Evolutionary conservation across 352 stramenopile genomes (phyloP), one percentile per base, ranked within the genome.

Genomic region (Phytophthora citricola): DNA sequence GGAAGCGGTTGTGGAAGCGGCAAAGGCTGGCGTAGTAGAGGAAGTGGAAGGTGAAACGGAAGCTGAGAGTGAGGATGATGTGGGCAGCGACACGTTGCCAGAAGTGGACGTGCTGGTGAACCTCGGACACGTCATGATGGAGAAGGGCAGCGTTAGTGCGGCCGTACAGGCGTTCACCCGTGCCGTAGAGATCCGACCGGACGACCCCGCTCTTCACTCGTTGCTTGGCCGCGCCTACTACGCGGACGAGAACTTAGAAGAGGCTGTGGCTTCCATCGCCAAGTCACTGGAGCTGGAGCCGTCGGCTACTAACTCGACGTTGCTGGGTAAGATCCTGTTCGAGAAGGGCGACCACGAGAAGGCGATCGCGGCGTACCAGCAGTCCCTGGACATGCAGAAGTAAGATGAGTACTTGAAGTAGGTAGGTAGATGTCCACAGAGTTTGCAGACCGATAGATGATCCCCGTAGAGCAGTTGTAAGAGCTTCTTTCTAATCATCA

Each of bases 281-380:
- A 76, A 68, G 53, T 93, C 88, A 36, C 54, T 95, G 7, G 76
- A 87, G 24, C 63, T 94, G 26, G 86, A 94, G 68, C 76, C 85
- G 41, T 90, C 81, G n/a, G 88, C 86, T 3, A 89, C 86, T 5
- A 93, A 94, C 66, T 94, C 78, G 62, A 95, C 88, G 36, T 62
- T 95, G 54, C 64, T 94, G 38, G 88, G 88, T 50, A 94, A 95
- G 69, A 93, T 95, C 48, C 66, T 94, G 27, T 95, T 94, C 50
- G 88, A 95, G 55, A 94, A 93, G 59, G 88, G 88, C 9, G 88
- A 95, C 71, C 84, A 93, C 62, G 86, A 95, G 66, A 89, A 89
- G 46, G 88, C 88, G 48, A 94, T 95, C 52, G 78, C 85, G 47
- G 88, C 88, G 34, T 95, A 95, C 61, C 86, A 95, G 66, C 87